Conservation (phyloP, 75 land plant genomes). For the Cupressus sempervirens region DNA sequence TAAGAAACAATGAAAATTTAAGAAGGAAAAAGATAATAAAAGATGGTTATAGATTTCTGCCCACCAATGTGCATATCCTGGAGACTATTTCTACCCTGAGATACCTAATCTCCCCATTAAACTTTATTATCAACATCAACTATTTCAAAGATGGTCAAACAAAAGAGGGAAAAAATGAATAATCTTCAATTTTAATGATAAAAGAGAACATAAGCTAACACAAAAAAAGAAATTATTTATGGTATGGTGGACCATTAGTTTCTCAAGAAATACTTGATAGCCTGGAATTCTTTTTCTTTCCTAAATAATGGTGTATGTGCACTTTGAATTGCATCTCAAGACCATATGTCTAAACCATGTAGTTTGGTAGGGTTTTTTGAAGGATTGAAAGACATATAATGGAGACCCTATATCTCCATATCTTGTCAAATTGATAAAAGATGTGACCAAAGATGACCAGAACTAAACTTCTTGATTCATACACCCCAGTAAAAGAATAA, state of each 20-base stretch:
- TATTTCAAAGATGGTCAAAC: neutral
- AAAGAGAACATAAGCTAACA: neutral
- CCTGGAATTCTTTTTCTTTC: neutral
- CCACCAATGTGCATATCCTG: constrained; percentile 95
- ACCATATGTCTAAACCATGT: neutral
- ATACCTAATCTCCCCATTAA: constrained; percentile 62
- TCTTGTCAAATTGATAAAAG: neutral
- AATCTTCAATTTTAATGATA: neutral
- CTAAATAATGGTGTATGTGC: no score
- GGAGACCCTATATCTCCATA: neutral
- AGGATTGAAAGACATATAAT: neutral
- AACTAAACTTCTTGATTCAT: no score
- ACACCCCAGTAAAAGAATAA: neutral
- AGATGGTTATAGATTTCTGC: constrained; percentile 72
- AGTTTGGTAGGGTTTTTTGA: neutral
- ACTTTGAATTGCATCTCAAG: neutral
- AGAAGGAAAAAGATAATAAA: no score
- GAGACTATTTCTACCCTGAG: constrained; percentile 66
- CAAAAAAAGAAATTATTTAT: neutral
- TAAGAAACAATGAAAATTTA: no score
- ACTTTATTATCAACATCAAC: constrained; percentile 1
- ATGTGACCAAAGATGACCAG: neutral
- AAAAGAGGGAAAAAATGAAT: neutral
- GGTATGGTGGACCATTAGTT: neutral
- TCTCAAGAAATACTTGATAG: neutral